Conservation (phyloP, 225 moss, liverwort and hornwort species). For the Bryum argenteum region DNA sequence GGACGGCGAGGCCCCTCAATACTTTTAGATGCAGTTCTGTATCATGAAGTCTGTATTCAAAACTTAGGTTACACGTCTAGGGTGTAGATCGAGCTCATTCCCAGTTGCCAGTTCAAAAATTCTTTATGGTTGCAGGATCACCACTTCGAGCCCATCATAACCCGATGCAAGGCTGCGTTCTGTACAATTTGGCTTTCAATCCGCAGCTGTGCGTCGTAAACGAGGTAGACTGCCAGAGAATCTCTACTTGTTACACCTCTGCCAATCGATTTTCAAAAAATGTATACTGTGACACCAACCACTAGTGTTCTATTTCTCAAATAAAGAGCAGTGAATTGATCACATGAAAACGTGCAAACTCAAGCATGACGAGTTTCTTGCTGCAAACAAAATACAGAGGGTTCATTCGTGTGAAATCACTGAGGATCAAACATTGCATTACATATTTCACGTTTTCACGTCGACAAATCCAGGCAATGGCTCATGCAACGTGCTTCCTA, state of each 20-base stretch:
- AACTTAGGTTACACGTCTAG: conserved; percentile 32
- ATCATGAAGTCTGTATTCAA: conserved; percentile 24
- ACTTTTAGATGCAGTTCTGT: conserved; percentile 43
- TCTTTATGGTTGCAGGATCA: conserved; percentile 39
- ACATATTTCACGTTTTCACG: too few species aligned
- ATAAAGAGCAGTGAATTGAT: neutral
- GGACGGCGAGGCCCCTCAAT: neutral
- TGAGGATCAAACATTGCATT: too few species aligned
- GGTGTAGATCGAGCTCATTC: conserved; percentile 26
- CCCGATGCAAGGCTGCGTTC: conserved; percentile 47
- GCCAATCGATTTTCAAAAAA: conserved; percentile 2
- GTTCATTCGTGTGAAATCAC: too few species aligned
- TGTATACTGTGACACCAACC: conserved; percentile 10
- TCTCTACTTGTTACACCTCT: conserved; percentile 26
- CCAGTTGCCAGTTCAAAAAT: conserved; percentile 34
- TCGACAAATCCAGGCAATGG: too few species aligned
- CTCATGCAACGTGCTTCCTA: too few species aligned
- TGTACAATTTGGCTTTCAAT: conserved; percentile 48
- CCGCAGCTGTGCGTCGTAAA: conserved; percentile 43
- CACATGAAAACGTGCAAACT: neutral
- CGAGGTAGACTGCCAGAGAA: conserved; percentile 37
- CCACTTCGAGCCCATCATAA: conserved; percentile 19
- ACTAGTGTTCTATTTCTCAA: neutral
- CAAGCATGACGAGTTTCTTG: neutral
- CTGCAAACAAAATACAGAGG: neutral